Conservation (phyloP, 202 grass and related monocot genomes). For the Eragrostis tef region DNA sequence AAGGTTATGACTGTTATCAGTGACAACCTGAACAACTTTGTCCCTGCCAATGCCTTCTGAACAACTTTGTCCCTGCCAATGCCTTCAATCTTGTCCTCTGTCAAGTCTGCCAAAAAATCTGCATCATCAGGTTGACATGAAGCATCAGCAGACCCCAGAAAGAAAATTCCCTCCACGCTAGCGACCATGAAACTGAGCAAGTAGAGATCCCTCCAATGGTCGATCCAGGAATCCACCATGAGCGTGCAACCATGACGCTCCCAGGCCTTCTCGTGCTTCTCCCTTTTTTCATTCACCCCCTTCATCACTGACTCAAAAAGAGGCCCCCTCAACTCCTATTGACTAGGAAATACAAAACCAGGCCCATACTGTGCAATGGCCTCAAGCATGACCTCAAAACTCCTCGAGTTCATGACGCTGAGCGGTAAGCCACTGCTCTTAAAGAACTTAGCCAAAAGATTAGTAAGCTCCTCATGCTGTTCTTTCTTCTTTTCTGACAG, state of each 20-base stretch:
- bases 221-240: constrained; percentile 9
- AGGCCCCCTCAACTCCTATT: constrained; percentile 8
- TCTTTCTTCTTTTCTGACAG: background rate
- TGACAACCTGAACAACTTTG: constrained; percentile 26
- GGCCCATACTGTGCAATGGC: background rate
- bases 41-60: background rate
- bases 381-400: background rate
- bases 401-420: background rate
- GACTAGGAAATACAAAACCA: background rate
- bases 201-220: background rate
- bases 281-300: background rate
- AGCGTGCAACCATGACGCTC: background rate
- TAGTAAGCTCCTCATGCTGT: background rate
- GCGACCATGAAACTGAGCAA: constrained; percentile 30
- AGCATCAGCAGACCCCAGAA: constrained; percentile 8
- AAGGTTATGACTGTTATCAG: background rate
- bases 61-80: constrained; percentile 10
- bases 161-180: constrained; percentile 29
- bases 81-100: background rate
- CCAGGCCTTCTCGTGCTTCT: constrained; percentile 19
- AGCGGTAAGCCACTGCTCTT: background rate
- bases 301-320: background rate
- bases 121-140: background rate
- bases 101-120: background rate
- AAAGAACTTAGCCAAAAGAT: background rate